Conservation (phyloP, 176 grass and related monocot genomes). For the Dendrocalamus sinicus region DNA sequence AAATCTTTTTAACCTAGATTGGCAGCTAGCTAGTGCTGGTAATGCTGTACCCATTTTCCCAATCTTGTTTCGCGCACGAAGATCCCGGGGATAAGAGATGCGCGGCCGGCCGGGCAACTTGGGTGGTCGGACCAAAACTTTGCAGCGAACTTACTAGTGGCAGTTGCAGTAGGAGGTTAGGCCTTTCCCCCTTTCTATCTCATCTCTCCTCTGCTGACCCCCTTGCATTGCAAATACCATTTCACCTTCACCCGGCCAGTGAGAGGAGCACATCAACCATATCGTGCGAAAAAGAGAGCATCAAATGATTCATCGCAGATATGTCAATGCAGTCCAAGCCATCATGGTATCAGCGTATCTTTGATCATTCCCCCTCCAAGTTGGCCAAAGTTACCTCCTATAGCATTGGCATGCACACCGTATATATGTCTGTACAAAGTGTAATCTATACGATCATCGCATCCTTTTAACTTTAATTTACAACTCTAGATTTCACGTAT, state of each 20-base stretch:
- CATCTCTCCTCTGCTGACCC: constrained; percentile 22
- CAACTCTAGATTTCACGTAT: neutral
- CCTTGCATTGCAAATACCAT: neutral
- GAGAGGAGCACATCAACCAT: constrained; percentile 5
- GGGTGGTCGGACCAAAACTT: constrained; percentile 43
- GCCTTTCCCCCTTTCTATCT: constrained; percentile 46
- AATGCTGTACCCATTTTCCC: constrained; percentile 50
- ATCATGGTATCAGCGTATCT: neutral
- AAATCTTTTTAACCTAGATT: constrained; percentile 3
- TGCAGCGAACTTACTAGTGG: constrained; percentile 39
- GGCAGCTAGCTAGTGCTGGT: constrained; percentile 10
- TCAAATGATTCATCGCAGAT: neutral
- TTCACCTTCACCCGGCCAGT: constrained; percentile 15
- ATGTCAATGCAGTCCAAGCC: constrained; percentile 6
- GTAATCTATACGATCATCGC: neutral
- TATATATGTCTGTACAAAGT: too few species aligned
- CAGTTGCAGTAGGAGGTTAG: neutral
- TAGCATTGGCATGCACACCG: neutral
- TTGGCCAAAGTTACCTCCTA: neutral
- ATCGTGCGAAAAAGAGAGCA: constrained; percentile 16
- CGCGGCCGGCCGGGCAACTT: constrained; percentile 41
- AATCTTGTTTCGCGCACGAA: constrained; percentile 28
- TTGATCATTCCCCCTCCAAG: neutral
- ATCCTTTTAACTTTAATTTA: neutral
- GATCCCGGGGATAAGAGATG: constrained; percentile 38